phyloP scores from a whole-genome alignment of 805 yeast genomes.

The Hanseniaspora nectarophila region DNA sequence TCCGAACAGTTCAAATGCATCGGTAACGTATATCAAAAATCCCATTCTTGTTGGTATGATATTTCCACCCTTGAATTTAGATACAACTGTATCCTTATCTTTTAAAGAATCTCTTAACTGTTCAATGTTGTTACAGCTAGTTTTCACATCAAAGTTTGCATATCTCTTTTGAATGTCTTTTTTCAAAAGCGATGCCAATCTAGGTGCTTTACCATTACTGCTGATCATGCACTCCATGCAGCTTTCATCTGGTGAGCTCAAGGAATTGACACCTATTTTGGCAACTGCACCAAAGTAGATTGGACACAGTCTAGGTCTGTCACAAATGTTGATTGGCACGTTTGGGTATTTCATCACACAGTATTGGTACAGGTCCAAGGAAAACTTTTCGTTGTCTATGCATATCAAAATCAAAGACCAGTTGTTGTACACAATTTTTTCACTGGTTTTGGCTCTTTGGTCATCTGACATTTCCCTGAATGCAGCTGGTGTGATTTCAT shows the following conservation, averaged over 20 bases:
- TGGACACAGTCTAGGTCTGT: conserved; percentile 28
- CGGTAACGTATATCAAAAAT: conserved; percentile 27
- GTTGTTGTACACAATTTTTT: conserved; percentile 13
- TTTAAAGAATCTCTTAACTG: conserved; percentile 20
- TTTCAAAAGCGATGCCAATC: conserved; percentile 26
- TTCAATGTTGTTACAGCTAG: conserved; percentile 22
- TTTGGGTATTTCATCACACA: conserved; percentile 19
- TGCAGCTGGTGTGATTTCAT: neutral
- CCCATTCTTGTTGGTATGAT: conserved; percentile 24
- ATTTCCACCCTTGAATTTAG: conserved; percentile 14
- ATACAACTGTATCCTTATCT: conserved; percentile 17
- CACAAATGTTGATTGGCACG: conserved; percentile 29
- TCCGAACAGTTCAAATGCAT: conserved; percentile 22
- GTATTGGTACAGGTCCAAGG: conserved; percentile 22
- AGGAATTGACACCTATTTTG: conserved; percentile 17
- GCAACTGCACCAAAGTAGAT: conserved; percentile 29
- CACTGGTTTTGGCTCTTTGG: neutral
- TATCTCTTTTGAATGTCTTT: conserved; percentile 21
- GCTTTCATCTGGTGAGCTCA: conserved; percentile 17
- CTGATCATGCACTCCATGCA: conserved; percentile 20
- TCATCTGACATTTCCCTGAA: neutral
- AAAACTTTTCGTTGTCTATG: conserved; percentile 21
- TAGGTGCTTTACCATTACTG: conserved; percentile 27
- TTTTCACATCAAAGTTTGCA: conserved; percentile 19
- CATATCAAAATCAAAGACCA: conserved; percentile 27